phyloP scores from a whole-genome alignment of 495 filamentous ascomycete species.

The Tricharina praecox region DNA sequence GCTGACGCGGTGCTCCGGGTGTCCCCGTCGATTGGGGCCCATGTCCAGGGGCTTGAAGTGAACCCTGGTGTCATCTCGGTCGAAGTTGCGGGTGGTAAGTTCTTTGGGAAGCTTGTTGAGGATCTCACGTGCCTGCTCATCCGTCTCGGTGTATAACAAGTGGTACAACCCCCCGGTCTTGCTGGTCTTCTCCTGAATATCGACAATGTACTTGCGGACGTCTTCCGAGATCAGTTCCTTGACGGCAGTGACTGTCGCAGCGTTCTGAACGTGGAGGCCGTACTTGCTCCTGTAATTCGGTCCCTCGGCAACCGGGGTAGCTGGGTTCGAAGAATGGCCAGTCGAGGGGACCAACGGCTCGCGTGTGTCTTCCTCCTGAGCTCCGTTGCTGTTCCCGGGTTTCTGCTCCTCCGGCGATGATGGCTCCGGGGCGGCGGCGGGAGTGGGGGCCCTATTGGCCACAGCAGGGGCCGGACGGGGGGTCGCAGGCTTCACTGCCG shows the following conservation, averaged over 20 bases:
- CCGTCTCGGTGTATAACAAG: constrained; percentile 59
- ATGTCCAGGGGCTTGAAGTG: constrained; percentile 65
- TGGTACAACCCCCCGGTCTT: constrained; percentile 57
- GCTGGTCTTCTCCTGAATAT: constrained; percentile 40
- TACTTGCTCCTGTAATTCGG: constrained; percentile 34
- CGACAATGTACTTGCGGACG: constrained; percentile 57
- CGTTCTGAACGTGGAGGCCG: constrained; percentile 69
- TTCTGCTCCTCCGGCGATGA: constrained; percentile 10
- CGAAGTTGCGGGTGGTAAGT: constrained; percentile 42
- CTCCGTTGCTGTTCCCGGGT: constrained; percentile 30
- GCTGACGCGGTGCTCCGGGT: too few relatives aligned
- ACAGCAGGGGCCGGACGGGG: constrained; percentile 28
- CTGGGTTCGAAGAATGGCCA: constrained; percentile 25
- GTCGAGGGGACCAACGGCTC: constrained; percentile 20
- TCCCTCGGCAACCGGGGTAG: constrained; percentile 17
- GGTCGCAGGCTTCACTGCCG: constrained; percentile 28
- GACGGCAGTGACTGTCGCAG: constrained; percentile 58
- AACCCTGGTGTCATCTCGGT: constrained; percentile 52
- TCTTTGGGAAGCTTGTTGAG: constrained; percentile 55
- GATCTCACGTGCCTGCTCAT: constrained; percentile 61
- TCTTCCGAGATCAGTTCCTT: constrained; percentile 65
- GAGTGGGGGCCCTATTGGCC: constrained; percentile 32
- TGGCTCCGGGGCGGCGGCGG: constrained; percentile 15
- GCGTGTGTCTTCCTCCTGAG: constrained; percentile 30
- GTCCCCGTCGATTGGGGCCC: too few relatives aligned